These are phyloP conservation scores for Albifimbria verrucaria DNA, from an alignment of 2,329 filamentous ascomycete genomes.

Conservation along the genomic window DNA sequence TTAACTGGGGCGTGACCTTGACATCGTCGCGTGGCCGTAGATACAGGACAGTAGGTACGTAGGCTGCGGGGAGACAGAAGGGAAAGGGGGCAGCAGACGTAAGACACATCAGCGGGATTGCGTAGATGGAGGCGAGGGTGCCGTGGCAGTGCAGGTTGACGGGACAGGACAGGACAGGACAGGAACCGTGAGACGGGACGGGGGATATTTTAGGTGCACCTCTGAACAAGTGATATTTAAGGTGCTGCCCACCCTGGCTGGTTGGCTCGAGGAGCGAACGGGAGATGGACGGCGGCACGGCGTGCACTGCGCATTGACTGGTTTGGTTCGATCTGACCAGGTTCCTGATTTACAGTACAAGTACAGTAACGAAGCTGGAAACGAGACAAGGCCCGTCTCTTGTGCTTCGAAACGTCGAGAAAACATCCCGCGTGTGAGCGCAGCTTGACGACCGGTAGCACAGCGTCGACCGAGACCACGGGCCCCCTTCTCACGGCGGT, in stretches of 20 bases:
- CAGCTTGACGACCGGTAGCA: no score
- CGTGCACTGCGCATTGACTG: no score
- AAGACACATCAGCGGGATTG: neutral
- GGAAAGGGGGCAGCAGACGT: neutral
- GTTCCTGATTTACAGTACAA: no score
- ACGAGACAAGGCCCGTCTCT: no score
- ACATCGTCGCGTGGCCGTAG: no score
- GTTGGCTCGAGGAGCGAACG: no score
- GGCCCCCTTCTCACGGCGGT: no score
- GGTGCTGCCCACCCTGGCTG: neutral
- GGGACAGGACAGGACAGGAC: neutral
- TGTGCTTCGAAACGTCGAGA: neutral
- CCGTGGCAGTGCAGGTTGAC: neutral
- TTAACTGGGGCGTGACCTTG: no score
- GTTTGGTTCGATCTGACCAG: no score
- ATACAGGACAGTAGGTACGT: neutral
- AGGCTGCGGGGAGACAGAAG: neutral
- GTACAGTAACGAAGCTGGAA: no score
- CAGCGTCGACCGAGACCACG: no score
- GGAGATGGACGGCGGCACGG: no score
- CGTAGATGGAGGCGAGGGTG: neutral
- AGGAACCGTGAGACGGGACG: neutral
- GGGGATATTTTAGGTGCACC: neutral
- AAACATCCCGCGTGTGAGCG: neutral
- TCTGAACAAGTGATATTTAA: neutral